Evolutionary conservation across 2,329 filamentous ascomycete species (phyloP), one percentile per base, ranked within the genome.

Genomic region (Cercospora sesami): DNA sequence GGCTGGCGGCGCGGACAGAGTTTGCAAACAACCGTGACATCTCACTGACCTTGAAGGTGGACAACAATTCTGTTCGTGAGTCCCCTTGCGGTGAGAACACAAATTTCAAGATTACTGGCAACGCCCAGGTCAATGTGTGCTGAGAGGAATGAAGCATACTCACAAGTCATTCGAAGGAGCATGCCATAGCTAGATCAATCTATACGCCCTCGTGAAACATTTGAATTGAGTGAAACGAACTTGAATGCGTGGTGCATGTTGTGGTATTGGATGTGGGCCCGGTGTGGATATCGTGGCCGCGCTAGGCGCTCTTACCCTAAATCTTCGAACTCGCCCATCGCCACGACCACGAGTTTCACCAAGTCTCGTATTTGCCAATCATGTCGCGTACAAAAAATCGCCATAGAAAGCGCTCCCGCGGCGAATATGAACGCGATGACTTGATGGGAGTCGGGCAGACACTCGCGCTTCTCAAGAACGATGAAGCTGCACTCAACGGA

Each of bases 21-120:
- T 88, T 88, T 68, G 79, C 83, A 10, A 86, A 85, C 71, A 87
- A 80, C 33, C 77, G 78, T 2, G 86, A 87, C 60, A 81, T 87
- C 57, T 83, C 76, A 9, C 80, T 88, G 69, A 83, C 81, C 1
- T 72, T 85, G 16, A 79, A 76, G 30, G 85, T 87, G 2, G 81
- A 87, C 73, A 77, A 78, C 39, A 87, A 80, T 42, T 77, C 82
- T 2, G 85, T 87, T 2, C 79, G 81, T 6, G 86, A 88, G 77
- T 82, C 79, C 2, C 86, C 86, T 5, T 88, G 86, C 55, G 85
- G 83, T 5, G 79, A 81, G 2, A 87, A 87, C 63, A 84, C 81
- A 16, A 84, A 75, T 63, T 86, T 84, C 81, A 80, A 72, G 0
- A 77, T 87, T 16, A 78, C 81, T 2, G 85, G 85, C 0, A 82